Evolutionary conservation across 306 rosid genomes (phyloP), one percentile per base, ranked within the genome.

Genomic region (Begonia masoniana): DNA sequence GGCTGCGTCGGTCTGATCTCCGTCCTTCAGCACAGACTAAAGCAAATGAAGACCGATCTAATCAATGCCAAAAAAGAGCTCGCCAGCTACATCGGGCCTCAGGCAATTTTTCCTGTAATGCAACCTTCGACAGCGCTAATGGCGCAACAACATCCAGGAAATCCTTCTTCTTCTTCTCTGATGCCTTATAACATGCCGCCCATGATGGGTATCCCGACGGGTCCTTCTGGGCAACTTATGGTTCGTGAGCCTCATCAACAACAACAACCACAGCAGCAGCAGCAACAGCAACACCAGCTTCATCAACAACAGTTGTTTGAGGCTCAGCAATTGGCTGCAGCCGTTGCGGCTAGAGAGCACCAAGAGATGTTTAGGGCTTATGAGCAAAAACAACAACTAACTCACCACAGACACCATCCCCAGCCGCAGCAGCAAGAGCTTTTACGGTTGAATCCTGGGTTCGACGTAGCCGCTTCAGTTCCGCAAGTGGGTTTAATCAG

Each of bases 1-100:
- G 97, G 97, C 0, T 85, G 97, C 56, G 97, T 89, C 10, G 97
- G 97, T 9, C 81, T 85, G 17, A 84, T 89, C 62, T 89, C 95
- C n/a, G 15, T 82, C 7, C 94, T 89, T 2, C 97, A 89, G 50
- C 94, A 82, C 53, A 73, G 62, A 48, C 83, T 85, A 10, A 67
- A 71, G 51, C 71, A 73, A 42, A 74, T 89, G 62, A 82, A 78
- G 17, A 46, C 10, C 0, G 94, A 85, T 17, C 89, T 89, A 16
- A 61, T 9, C 43, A 54, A 51, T 26, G 97, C 97, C 12, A 82
- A 75, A 55, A 80, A 74, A 24, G 94, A 89, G 61, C 85, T 89
- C 12, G 94, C 95, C 0, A 39, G 74, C 1, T 85, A 82, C 46
- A 64, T 85, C 36, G 97, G 94, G 0, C 82, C 95, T 0, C 85